Base-by-base conservation (phyloP, 495 filamentous ascomycete species). In the Talaromyces ruber region DNA sequence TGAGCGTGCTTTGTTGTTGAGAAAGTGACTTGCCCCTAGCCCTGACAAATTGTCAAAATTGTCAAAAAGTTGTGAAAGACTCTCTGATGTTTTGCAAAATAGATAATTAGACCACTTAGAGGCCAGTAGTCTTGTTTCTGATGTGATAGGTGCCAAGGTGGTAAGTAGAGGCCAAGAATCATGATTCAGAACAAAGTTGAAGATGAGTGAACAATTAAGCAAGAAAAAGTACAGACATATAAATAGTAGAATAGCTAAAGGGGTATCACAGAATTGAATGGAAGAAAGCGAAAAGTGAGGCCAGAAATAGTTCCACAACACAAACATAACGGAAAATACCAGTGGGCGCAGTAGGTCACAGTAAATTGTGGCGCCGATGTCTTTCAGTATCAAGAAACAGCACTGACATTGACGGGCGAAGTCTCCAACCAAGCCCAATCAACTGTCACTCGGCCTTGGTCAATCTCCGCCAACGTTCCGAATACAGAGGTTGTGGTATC, bases 361-460 rank as follows among this genome's bases (percentile, higher is more conserved):
- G 9, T 0, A 39, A 39, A 16, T 39, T 4, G 16, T 39, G 4
- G 3, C 5, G 14, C 14, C 2, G 34, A 47, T 47, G 6, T 47
- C 43, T 7, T 21, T 4, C 18, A 28, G 2, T 14, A 26, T 28
- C 12, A 24, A 21, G 50, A 24, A 28, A 53, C 12, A 26, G 6
- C n/a, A 14, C 59, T 63, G 25, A 65, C 34, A 24, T 56, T 60
- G 9, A 66, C 63, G 29, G 73, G 68, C 18, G 69, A 51, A 37
- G 64, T 62, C 50, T 75, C 69, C 60, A 91, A 62, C 89, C 88
- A 93, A 18, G 83, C 78, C 89, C 89, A 91, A 16, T 78, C 81
- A 39, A 89, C 79, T 14, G 61, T 64, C 5, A 91, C 85, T 50
- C 85, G 79, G 0, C 89, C 88, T 45, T 76, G 67, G 30, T 68